Evolutionary conservation across 2,329 filamentous ascomycete genomes (phyloP), one percentile per base, ranked within the genome.

Genomic region (Eurotiales sp.): DNA sequence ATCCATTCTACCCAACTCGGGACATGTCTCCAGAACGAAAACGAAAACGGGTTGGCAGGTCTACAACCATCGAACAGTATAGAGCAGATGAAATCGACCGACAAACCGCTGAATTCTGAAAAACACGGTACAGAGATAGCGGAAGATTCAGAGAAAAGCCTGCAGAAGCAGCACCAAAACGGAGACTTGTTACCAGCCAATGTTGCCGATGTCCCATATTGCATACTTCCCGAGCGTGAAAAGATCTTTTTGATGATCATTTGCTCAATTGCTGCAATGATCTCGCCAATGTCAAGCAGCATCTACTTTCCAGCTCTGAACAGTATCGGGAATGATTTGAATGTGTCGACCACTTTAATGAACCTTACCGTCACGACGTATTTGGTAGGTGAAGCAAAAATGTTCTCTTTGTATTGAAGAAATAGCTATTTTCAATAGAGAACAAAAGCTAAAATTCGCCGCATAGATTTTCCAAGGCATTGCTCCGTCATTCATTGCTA

Each of bases 381-480:
- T 54, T 59, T 76, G 45, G 45, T 44, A 4, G 29, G 36, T 36
- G n/a, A n/a, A n/a, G n/a, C n/a, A n/a, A n/a, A n/a, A n/a, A n/a
- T n/a, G n/a, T n/a, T n/a, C n/a, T n/a, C n/a, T n/a, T n/a, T n/a
- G n/a, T n/a, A n/a, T n/a, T n/a, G n/a, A n/a, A n/a, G n/a, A n/a
- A n/a, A n/a, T n/a, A n/a, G n/a, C n/a, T n/a, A n/a, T n/a, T n/a
- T n/a, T n/a, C n/a, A n/a, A n/a, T n/a, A n/a, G n/a, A n/a, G n/a
- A n/a, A n/a, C n/a, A n/a, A n/a, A n/a, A n/a, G n/a, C n/a, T n/a
- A n/a, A n/a, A n/a, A n/a, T n/a, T n/a, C n/a, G n/a, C n/a, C n/a
- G n/a, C n/a, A 14, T 14, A 51, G 72, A 76, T 79, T 34, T 72
- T 78, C 27, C 79, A 82, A 69, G 79, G 76, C 4, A 63, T 82